Evolutionary conservation across 257 asterid genomes (phyloP).

Genomic region (Coffea eugenioides): DNA sequence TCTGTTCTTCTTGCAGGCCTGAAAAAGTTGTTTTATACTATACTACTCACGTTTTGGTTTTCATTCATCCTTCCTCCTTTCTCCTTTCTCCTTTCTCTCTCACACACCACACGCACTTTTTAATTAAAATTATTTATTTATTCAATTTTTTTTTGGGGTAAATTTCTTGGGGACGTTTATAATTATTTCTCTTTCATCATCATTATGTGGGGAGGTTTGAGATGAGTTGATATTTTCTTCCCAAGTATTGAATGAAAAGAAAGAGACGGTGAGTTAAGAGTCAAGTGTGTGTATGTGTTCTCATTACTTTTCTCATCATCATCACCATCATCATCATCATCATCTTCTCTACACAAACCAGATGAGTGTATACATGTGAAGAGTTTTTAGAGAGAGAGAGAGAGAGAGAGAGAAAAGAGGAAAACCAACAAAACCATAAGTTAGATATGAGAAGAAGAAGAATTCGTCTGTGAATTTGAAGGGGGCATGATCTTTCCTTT

Average conservation of each 20-base stretch:
- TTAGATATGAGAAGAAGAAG: conserved; percentile 19
- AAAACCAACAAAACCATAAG: not conserved
- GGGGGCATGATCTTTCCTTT: conserved; percentile 46
- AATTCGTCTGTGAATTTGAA: conserved; percentile 36
- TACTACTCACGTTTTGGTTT: not conserved
- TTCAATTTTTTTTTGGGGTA: conserved; percentile 7
- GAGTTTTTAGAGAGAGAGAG: conserved; percentile 29
- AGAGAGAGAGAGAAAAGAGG: not conserved
- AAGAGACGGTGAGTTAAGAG: conserved; percentile 34
- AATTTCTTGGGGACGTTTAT: not conserved
- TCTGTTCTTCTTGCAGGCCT: conserved; percentile 14
- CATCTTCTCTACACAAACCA: too few species aligned
- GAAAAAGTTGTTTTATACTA: conserved; percentile 18
- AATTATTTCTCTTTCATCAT: not conserved
- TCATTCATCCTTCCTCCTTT: not conserved
- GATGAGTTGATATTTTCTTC: conserved; percentile 14
- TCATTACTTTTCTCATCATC: conserved; percentile 24
- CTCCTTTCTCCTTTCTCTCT: conserved; percentile 9
- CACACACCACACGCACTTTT: not conserved
- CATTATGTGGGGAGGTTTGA: not conserved
- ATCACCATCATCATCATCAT: conserved; percentile 28
- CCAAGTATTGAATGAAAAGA: conserved; percentile 38
- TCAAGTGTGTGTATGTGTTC: conserved; percentile 20
- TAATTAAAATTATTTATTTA: conserved; percentile 15
- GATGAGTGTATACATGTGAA: not conserved